Conservation (phyloP, 176 grass and related monocot species). For the Chloris gayana region DNA sequence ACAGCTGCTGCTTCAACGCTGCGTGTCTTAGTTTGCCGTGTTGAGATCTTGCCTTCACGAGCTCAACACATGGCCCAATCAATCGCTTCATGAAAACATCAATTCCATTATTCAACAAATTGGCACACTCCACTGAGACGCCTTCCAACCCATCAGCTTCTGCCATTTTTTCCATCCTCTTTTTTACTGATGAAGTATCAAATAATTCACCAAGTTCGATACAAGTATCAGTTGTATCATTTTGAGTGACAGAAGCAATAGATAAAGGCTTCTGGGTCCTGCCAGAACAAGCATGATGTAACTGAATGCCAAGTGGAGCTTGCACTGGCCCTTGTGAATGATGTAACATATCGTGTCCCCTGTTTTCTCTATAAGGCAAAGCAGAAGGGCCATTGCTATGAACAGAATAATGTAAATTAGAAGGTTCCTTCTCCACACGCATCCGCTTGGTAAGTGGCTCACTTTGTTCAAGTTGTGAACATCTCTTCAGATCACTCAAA, state of each 20-base stretch:
- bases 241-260: constrained; percentile 39
- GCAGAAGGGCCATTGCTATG: constrained; percentile 47
- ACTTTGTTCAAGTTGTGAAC: constrained; percentile 44
- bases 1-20: constrained; percentile 50
- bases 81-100: constrained; percentile 76
- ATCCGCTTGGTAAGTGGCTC: constrained; percentile 39
- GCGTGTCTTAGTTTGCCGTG: constrained; percentile 36
- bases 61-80: constrained; percentile 66
- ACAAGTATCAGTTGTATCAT: constrained; percentile 48
- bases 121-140: constrained; percentile 69
- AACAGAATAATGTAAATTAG: constrained; percentile 25
- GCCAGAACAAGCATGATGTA: constrained; percentile 57
- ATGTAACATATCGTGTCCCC: constrained; percentile 39
- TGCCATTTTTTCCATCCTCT: constrained; percentile 70
- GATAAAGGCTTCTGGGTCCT: constrained; percentile 50
- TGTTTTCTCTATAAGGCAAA: constrained; percentile 30
- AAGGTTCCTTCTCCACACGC: constrained; percentile 34
- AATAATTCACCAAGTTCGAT: constrained; percentile 64
- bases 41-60: constrained; percentile 58
- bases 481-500: constrained; percentile 57
- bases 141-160: constrained; percentile 73
- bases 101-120: constrained; percentile 77
- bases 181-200: constrained; percentile 58
- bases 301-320: constrained; percentile 82
- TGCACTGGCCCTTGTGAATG: constrained; percentile 36